Percentiles rank a stretch among this genome's conserved stretches.
phyloP scores from a whole-genome alignment of 2,329 filamentous ascomycete species.

The Aureobasidium sp. region DNA sequence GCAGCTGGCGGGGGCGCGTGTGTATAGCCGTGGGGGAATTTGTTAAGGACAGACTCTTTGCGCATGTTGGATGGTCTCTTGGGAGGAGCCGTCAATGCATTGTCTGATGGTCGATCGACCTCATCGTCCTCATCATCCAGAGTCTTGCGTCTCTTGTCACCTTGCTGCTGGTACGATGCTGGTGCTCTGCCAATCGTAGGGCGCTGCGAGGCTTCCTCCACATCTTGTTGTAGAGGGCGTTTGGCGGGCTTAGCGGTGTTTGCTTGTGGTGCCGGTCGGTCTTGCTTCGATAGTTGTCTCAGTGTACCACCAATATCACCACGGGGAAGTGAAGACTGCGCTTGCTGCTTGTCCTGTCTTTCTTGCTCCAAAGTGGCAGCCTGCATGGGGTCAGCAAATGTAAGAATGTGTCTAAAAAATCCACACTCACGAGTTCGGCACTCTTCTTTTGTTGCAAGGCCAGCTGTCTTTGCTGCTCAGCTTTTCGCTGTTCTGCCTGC shows the following conservation, averaged over 20 bases:
- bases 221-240: slow-evolving; percentile 61
- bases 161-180: slow-evolving; percentile 52
- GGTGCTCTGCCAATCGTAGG: slow-evolving; percentile 51
- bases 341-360: slow-evolving; percentile 21
- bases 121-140: slow-evolving; percentile 61
- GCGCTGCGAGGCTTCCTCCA: slow-evolving; percentile 48
- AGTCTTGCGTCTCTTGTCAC: slow-evolving; percentile 73
- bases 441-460: slow-evolving; percentile 26
- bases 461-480: slow-evolving; percentile 49
- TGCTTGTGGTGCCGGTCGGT: slow-evolving; percentile 52
- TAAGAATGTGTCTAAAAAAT: neutral
- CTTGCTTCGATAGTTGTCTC: slow-evolving; percentile 52
- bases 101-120: slow-evolving; percentile 47
- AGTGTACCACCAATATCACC: slow-evolving; percentile 45
- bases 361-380: slow-evolving; percentile 32
- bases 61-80: slow-evolving; percentile 71
- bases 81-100: slow-evolving; percentile 71
- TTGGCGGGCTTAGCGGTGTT: slow-evolving; percentile 69
- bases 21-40: slow-evolving; percentile 57
- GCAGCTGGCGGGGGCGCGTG: slow-evolving; percentile 50
- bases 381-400: neutral
- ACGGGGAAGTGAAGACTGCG: slow-evolving; percentile 31
- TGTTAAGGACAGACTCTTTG: slow-evolving; percentile 55
- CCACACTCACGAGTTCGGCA: slow-evolving; percentile 5
- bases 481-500: slow-evolving; percentile 28